phyloP scores from a whole-genome alignment of 169 alveolate species.

The Plasmodium falciparum region DNA sequence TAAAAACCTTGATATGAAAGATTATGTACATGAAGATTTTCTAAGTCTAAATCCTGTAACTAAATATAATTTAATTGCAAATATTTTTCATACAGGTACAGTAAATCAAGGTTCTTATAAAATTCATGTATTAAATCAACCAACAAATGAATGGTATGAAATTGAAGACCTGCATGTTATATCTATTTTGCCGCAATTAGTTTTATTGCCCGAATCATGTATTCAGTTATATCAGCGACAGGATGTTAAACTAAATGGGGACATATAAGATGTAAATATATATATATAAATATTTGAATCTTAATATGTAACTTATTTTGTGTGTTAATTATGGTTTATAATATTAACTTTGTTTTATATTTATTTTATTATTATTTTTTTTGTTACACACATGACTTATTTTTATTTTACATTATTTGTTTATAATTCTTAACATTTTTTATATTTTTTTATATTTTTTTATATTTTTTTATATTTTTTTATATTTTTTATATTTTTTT shows the following conservation, averaged over 20 bases:
- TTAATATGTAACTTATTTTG: too few species aligned
- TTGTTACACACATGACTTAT: too few species aligned
- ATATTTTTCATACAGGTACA: constrained; percentile 96
- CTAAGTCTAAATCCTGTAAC: constrained; percentile 84
- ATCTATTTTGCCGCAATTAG: constrained; percentile 96
- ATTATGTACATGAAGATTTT: constrained; percentile 89
- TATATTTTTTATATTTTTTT: too few species aligned
- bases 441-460: too few species aligned
- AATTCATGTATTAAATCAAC: constrained; percentile 92
- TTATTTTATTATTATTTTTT: too few species aligned
- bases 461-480: too few species aligned
- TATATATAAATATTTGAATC: too few species aligned
- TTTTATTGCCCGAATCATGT: constrained; percentile 93
- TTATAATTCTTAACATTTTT: too few species aligned
- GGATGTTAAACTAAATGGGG: constrained; percentile 80
- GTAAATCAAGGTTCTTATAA: constrained; percentile 95
- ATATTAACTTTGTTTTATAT: too few species aligned
- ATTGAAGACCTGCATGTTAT: constrained; percentile 96
- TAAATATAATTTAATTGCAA: constrained; percentile 94
- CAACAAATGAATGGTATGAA: constrained; percentile 97
- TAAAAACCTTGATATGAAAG: constrained; percentile 92
- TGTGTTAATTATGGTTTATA: too few species aligned
- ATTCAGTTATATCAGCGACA: constrained; percentile 89
- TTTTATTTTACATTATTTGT: too few species aligned
- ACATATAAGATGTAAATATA: neutral